These are phyloP conservation scores for Prunus davidiana DNA, from an alignment of 306 rosid genomes.

Conservation along the genomic window DNA sequence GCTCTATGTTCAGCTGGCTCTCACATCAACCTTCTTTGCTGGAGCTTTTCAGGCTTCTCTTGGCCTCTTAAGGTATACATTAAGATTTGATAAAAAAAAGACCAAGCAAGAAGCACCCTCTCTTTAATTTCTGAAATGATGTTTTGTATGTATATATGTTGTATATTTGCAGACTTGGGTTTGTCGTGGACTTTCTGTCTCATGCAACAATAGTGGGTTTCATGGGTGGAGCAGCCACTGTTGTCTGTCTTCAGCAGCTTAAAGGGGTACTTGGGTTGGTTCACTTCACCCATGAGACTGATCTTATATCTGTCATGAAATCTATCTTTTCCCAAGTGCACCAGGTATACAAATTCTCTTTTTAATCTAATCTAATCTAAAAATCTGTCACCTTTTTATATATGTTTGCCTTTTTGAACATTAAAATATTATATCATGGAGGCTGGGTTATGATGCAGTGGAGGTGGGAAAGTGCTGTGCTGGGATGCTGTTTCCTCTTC, in stretches of 20 bases:
- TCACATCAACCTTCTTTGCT: constrained; percentile 77
- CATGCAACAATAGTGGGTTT: constrained; percentile 57
- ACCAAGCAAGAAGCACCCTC: neutral
- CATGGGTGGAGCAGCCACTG: constrained; percentile 57
- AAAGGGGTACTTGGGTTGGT: constrained; percentile 43
- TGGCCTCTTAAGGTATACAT: constrained; percentile 61
- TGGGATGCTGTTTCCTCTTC: constrained; percentile 45
- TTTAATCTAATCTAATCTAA: neutral
- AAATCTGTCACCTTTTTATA: neutral
- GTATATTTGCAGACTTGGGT: constrained; percentile 33
- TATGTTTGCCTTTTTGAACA: neutral
- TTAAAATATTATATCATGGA: neutral
- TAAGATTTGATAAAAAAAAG: neutral
- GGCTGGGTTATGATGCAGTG: constrained; percentile 33
- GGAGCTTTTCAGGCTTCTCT: constrained; percentile 70
- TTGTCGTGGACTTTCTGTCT: constrained; percentile 47
- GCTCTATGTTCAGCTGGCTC: constrained; percentile 74
- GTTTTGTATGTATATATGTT: neutral
- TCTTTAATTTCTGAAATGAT: neutral
- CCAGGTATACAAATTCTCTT: constrained; percentile 21
- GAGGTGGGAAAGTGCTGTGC: constrained; percentile 51
- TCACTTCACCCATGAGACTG: constrained; percentile 50
- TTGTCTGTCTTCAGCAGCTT: constrained; percentile 49
- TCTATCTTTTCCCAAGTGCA: constrained; percentile 26
- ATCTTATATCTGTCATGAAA: constrained; percentile 34